Evolutionary conservation across 495 filamentous ascomycete genomes (phyloP).

Genomic region (Lasiosphaeriaceae sp.): DNA sequence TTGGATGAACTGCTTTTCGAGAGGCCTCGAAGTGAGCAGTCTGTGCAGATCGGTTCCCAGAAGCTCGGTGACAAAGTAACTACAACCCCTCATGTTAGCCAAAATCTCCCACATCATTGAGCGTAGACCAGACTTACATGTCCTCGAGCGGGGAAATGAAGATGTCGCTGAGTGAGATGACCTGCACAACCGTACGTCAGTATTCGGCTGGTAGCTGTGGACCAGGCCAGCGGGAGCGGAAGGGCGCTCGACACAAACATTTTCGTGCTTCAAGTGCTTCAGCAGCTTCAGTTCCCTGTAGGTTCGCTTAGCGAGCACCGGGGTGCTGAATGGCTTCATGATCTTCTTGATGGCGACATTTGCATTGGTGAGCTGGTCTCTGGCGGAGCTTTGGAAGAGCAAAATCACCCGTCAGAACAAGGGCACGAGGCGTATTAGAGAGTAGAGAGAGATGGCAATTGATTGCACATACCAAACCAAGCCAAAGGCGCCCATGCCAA

Average conservation of each 20-base stretch:
- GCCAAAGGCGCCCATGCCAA: constrained; percentile 98
- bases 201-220: constrained; percentile 1
- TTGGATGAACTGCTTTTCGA: constrained; percentile 99
- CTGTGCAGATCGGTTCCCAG: constrained; percentile 95
- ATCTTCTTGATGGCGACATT: constrained; percentile 99
- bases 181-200: constrained; percentile 46
- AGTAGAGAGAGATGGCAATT: background rate
- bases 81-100: constrained; percentile 37
- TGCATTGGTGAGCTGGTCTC: constrained; percentile 92
- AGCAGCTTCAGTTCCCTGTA: constrained; percentile 96
- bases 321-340: constrained; percentile 99
- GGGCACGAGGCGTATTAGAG: background rate
- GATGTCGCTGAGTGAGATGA: constrained; percentile 97
- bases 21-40: constrained; percentile 86
- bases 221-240: constrained; percentile 1
- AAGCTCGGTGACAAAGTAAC: constrained; percentile 97
- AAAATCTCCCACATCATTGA: background rate
- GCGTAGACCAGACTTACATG: constrained; percentile 59
- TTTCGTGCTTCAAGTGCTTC: constrained; percentile 95
- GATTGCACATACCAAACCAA: constrained; percentile 74
- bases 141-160: constrained; percentile 99
- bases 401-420: constrained; percentile 17
- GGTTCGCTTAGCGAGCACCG: constrained; percentile 92
- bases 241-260: constrained; percentile 56
- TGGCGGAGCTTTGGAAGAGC: constrained; percentile 68